Base-by-base conservation (phyloP, 2,329 filamentous ascomycete genomes). In the Lachnellula arida region DNA sequence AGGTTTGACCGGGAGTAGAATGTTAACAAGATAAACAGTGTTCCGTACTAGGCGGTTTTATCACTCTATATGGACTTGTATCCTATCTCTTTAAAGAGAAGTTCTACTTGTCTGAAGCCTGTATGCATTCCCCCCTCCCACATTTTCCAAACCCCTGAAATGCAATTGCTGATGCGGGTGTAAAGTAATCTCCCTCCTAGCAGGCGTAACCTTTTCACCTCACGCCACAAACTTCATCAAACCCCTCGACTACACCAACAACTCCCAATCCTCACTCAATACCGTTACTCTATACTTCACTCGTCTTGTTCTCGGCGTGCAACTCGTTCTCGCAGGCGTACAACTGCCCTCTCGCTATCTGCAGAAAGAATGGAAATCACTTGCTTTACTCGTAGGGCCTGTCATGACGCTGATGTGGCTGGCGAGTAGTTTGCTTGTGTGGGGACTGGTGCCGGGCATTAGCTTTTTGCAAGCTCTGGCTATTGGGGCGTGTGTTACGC, bases 391-490 rank as follows among this genome's bases (percentile, higher is more conserved):
- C 17, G 80, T 96, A 6, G 91, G 91, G 0, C 92, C 91, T 0
- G 85, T 88, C 42, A 96, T 96, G 91, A 82, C 82, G 1, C 75
- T 76, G 58, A 96, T 96, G 91, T 96, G 92, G 92, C 64, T 96
- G 9, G 75, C 79, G 22, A 94, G 88, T n/a, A 89, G 87, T 63
- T 74, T 94, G 1, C 71, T 96, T 2, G 77, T 96, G 46, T 96
- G 86, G 84, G 87, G 73, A 0, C 72, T 96, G 59, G 83, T 92
- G 1, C 89, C 89, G 0, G 74, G 84, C 49, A 75, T 93, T 15
- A 77, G 76, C 32, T 89, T 94, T 61, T 76, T 96, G 2, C 87
- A 94, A 62, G 88, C 92, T 0, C 77, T 96, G 11, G 88, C 86
- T 15, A 77, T 96, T 11, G 91, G 85, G 1, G 88, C 91, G 0